Evolutionary conservation across 768 basidiomycete genomes (phyloP).

Genomic region (Kwoniella pini): DNA sequence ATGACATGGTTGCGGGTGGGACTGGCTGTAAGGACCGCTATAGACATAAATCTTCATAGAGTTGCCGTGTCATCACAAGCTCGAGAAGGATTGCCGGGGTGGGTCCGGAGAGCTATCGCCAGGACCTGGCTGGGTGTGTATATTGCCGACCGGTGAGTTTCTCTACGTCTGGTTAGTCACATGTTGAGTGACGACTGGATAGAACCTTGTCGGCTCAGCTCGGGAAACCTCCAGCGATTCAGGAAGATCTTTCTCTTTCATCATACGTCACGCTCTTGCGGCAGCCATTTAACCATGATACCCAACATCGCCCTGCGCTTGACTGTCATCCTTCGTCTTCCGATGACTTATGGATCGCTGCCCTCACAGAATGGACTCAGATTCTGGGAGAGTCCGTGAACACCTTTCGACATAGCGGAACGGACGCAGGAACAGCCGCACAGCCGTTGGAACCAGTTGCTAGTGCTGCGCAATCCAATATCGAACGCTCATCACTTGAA

Average conservation of each 20-base stretch:
- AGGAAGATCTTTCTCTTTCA: slow-evolving; percentile 26
- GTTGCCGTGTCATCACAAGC: slow-evolving; percentile 31
- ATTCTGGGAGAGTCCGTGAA: slow-evolving; percentile 33
- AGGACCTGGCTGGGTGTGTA: slow-evolving; percentile 38
- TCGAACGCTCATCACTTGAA: neutral
- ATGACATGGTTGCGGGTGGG: slow-evolving; percentile 40
- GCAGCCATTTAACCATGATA: neutral
- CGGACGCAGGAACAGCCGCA: slow-evolving; percentile 1
- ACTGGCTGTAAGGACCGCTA: slow-evolving; percentile 32
- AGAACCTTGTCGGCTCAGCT: slow-evolving; percentile 32
- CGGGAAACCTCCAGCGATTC: slow-evolving; percentile 31
- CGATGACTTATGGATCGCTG: slow-evolving; percentile 30
- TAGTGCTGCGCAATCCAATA: neutral
- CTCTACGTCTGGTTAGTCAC: neutral
- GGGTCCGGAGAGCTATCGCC: slow-evolving; percentile 30
- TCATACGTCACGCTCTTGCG: slow-evolving; percentile 24
- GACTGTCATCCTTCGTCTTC: neutral
- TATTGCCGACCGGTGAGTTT: slow-evolving; percentile 25
- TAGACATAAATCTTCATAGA: slow-evolving; percentile 46
- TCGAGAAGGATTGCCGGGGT: slow-evolving; percentile 22
- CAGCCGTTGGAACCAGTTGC: too few species aligned
- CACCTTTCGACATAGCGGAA: slow-evolving; percentile 9
- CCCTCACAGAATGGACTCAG: slow-evolving; percentile 41
- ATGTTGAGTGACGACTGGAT: neutral
- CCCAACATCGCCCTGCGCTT: neutral